Evolutionary conservation across 805 yeast genomes (phyloP), one percentile per base, ranked within the genome.

Genomic region (Wickerhamiella sorbophila): DNA sequence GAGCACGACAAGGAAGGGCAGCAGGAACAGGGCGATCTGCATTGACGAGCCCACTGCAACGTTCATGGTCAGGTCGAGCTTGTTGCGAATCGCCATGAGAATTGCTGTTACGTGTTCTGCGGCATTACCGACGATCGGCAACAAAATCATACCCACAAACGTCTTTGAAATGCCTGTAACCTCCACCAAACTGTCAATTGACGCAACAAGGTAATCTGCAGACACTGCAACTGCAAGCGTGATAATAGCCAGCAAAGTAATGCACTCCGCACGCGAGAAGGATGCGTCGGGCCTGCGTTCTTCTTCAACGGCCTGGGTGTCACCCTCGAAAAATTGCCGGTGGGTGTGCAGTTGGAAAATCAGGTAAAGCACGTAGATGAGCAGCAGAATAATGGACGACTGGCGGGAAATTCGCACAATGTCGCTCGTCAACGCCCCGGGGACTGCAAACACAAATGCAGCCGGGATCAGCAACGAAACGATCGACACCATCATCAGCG

Each of bases 61-160:
- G 44, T 95, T 94, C 51, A 91, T 73, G 12, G 98, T 96, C 45
- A 91, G 71, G 60, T 91, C 97, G 95, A 91, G 91, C 64, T 91
- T 91, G 62, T 91, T 84, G 64, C 86, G 2, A 71, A 77, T 75
- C 18, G 98, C 97, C 38, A 91, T 97, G 47, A 85, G 72, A 31
- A 91, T 80, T 3, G 97, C 95, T 16, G 98, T 91, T 40, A 85
- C 97, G 61, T 91, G 98, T 62, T 91, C 98, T 10, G 97, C 97
- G 2, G 98, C 98, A 55, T 91, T 91, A 43, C 97, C 98, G 21
- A 91, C 97, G 48, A 91, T 88, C 33, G 98, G 98, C 48, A 91
- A 79, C 36, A 91, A 75, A 52, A 91, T 79, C 51, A 91, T 69
- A 59, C 97, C 97, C 54, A 91, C 85, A 54, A 91, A 91, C 0